These are phyloP conservation scores for Rhodotorula graminis DNA, from an alignment of 768 basidiomycete genomes.

Conservation along the genomic window DNA sequence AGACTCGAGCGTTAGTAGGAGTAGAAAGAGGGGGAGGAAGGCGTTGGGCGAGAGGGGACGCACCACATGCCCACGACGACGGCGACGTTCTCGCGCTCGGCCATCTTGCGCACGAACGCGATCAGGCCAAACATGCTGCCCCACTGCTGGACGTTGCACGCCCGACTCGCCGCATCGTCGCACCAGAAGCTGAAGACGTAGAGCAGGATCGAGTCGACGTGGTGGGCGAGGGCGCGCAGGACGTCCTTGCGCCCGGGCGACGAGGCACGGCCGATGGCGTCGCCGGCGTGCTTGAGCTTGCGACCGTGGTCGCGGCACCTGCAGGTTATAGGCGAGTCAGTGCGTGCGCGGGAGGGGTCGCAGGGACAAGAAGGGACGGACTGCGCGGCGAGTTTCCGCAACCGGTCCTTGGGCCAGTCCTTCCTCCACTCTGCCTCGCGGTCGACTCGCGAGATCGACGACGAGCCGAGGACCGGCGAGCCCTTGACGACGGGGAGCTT, in stretches of 20 bases:
- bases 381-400: conserved; percentile 42
- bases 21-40: neutral
- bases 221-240: conserved; percentile 72
- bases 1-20: neutral
- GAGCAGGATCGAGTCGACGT: conserved; percentile 73
- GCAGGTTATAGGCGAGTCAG: conserved; percentile 49
- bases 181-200: conserved; percentile 81
- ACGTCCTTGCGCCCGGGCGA: conserved; percentile 53
- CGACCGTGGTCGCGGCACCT: conserved; percentile 67
- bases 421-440: conserved; percentile 42
- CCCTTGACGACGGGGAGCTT: neutral
- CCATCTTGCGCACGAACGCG: conserved; percentile 36
- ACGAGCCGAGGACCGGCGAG: conserved; percentile 36
- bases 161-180: conserved; percentile 50
- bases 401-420: conserved; percentile 31
- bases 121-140: conserved; percentile 39
- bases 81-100: conserved; percentile 25
- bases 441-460: conserved; percentile 43
- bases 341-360: conserved; percentile 50
- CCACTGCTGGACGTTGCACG: conserved; percentile 39
- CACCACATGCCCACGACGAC: conserved; percentile 29
- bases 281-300: conserved; percentile 75
- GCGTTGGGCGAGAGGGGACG: neutral
- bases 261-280: conserved; percentile 56
- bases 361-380: conserved; percentile 43